These are phyloP conservation scores for Batrachochytrium dendrobatidis DNA, from an alignment of 371 early-diverging fungal genomes.

Conservation along the genomic window DNA sequence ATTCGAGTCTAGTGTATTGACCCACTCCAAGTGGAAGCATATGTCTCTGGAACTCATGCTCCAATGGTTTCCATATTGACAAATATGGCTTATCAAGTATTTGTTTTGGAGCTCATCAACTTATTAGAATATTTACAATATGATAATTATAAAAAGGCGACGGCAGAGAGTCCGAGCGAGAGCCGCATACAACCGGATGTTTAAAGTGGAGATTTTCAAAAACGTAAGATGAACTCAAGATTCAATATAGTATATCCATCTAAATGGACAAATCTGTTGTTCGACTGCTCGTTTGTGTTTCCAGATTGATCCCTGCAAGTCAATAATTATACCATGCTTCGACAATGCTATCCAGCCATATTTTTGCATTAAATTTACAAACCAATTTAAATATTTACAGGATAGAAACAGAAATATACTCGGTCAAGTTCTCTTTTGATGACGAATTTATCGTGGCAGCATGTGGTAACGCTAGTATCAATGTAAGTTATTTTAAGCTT, in stretches of 20 bases:
- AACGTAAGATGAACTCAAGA: no score
- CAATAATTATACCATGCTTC: no score
- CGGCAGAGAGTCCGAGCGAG: constrained; percentile 10
- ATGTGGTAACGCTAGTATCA: constrained; percentile 26
- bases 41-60: no score
- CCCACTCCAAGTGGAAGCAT: no score
- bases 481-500: constrained; percentile 16
- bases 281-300: no score
- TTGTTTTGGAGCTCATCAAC: background rate
- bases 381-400: constrained; percentile 1
- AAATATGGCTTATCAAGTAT: background rate
- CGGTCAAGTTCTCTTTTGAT: constrained; percentile 35
- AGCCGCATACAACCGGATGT: constrained; percentile 8
- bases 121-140: background rate
- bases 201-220: constrained; percentile 16
- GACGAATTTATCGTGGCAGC: constrained; percentile 31
- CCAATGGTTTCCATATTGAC: no score
- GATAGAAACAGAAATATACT: constrained; percentile 30
- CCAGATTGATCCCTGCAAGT: no score
- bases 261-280: background rate
- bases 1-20: no score
- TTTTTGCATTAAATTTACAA: background rate
- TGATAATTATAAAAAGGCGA: background rate
- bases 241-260: no score
- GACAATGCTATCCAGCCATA: background rate